These are phyloP conservation scores for Nakazawaea pomicola DNA, from an alignment of 805 yeast genomes.

Conservation along the genomic window DNA sequence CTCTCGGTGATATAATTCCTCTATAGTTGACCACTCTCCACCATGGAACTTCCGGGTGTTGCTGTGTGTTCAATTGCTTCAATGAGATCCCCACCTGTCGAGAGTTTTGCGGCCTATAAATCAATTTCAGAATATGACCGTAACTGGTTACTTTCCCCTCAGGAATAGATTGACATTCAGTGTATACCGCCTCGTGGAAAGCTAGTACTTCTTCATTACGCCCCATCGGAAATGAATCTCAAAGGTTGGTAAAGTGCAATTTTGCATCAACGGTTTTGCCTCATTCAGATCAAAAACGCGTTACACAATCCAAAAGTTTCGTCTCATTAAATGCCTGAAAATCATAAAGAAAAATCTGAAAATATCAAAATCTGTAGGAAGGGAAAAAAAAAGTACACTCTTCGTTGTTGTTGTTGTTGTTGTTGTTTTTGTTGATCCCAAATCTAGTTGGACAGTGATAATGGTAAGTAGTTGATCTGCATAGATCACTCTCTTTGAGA, in stretches of 20 bases:
- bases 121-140: constrained; percentile 65
- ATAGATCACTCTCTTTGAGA: too few relatives aligned
- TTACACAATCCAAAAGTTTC: background rate
- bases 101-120: constrained; percentile 59
- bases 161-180: constrained; percentile 50
- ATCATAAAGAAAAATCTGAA: background rate
- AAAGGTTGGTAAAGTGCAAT: too few relatives aligned
- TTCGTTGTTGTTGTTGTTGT: too few relatives aligned
- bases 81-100: constrained; percentile 72
- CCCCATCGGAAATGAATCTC: too few relatives aligned
- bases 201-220: constrained; percentile 43
- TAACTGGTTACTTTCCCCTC: constrained; percentile 63
- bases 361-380: background rate
- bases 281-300: too few relatives aligned
- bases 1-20: constrained; percentile 57
- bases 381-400: background rate
- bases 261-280: too few relatives aligned
- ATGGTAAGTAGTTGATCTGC: constrained; percentile 1
- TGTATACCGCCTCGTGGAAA: constrained; percentile 59
- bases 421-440: background rate
- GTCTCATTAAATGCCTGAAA: too few relatives aligned
- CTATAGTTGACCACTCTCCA: constrained; percentile 70
- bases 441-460: background rate
- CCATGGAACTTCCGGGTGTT: constrained; percentile 57
- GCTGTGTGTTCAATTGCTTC: constrained; percentile 39